phyloP scores from a whole-genome alignment of 805 yeast genomes.

The Yarrowia bubula region DNA sequence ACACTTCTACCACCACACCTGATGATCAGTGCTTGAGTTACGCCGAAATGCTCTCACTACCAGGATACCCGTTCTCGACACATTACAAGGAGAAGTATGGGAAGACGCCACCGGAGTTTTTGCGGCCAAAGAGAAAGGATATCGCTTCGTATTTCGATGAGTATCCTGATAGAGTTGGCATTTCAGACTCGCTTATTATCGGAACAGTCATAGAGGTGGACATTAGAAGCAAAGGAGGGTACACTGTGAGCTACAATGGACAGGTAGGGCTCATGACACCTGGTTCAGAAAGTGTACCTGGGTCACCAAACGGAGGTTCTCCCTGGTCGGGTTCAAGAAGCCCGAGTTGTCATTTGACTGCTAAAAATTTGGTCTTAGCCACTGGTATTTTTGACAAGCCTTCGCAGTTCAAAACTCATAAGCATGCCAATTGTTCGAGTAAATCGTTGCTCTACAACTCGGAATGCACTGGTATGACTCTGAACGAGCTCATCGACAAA shows the following conservation, averaged over 20 bases:
- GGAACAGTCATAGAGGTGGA: constrained; percentile 29
- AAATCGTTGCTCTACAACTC: constrained; percentile 15
- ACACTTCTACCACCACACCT: constrained; percentile 29
- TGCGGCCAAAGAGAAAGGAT: constrained; percentile 36
- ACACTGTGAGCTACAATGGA: constrained; percentile 3
- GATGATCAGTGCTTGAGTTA: constrained; percentile 34
- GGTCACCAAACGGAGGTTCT: neutral
- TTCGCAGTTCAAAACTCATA: constrained; percentile 26
- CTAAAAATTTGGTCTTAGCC: constrained; percentile 33
- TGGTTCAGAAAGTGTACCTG: neutral
- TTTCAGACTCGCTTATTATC: constrained; percentile 29
- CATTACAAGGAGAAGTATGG: constrained; percentile 29
- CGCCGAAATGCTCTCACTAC: constrained; percentile 40
- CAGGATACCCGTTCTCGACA: constrained; percentile 36
- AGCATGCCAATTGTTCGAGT: constrained; percentile 9
- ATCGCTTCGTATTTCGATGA: constrained; percentile 36
- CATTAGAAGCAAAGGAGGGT: neutral
- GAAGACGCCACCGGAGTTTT: constrained; percentile 29
- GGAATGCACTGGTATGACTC: constrained; percentile 20
- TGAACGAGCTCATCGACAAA: constrained; percentile 11
- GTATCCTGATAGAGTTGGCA: constrained; percentile 35
- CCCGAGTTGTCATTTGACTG: neutral
- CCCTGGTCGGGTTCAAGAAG: neutral
- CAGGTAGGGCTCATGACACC: constrained; percentile 9
- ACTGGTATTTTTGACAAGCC: constrained; percentile 36